Base-by-base conservation (phyloP, 441 rosid species). In the Pelargonium myrrhifolium region DNA sequence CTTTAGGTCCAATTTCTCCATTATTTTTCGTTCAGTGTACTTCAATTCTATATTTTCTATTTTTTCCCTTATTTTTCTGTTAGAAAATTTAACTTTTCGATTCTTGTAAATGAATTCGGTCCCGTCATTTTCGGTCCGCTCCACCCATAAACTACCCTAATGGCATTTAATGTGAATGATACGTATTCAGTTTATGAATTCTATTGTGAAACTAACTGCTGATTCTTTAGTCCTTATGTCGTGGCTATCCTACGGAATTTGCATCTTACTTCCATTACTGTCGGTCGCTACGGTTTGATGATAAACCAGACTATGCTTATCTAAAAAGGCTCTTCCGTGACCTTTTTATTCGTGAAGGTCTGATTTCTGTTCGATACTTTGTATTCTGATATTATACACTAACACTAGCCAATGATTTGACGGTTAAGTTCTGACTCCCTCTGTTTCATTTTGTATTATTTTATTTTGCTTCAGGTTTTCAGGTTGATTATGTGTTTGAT, bases 251-350 rank as follows among this genome's bases (percentile, higher is more conserved):
- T 39, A 79, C 95, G 22, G 99, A 95, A 79, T 92, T 95, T 70
- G 95, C 98, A 9, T 92, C 99, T 5, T 95, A 89, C 83, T 95
- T 95, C 80, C 98, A 89, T 69, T 95, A 90, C 78, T 92, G 99
- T 55, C 92, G 97, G 3, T 89, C 99, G 0, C 74, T 95, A 66
- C 87, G 95, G 51, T 95, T 95, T 75, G 98, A 95, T 79, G 99
- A 92, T 75, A 90, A 86, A 72, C 99, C 99, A 15, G 99, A 95
- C 76, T 95, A 95, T 72, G 80, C 92, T 62, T 92, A 92, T 74
- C 84, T 95, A 67, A 92, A 90, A 76, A 84, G 96, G 78, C 81
- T 95, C 60, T 92, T 87, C 80, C 87, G 98, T 2, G 99, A 95
- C 68, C 97, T 95, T 65, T 95, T 95, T 69, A 92, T 90, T 67